Conservation (phyloP, 1,284 basidiomycete genomes). For the Hypsizygus ulmarius region DNA sequence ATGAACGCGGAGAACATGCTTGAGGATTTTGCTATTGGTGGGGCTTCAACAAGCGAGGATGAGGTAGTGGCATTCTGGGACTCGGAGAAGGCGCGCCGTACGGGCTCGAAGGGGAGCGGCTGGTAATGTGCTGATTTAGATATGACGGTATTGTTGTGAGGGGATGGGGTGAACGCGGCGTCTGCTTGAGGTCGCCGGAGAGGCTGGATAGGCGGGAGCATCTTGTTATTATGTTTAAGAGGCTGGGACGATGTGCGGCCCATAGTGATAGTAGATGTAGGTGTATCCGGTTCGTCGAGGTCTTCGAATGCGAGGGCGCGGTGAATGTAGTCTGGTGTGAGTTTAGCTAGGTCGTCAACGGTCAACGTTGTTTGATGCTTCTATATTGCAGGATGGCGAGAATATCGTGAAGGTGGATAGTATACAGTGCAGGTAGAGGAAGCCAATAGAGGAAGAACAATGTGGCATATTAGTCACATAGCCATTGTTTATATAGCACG, state of each 20-base stretch:
- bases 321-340: constrained; percentile 38
- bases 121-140: constrained; percentile 9
- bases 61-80: constrained; percentile 24
- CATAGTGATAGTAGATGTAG: constrained; percentile 26
- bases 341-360: constrained; percentile 39
- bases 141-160: constrained; percentile 14
- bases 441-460: not conserved
- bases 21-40: constrained; percentile 24
- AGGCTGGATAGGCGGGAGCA: not conserved
- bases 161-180: constrained; percentile 7
- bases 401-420: not conserved
- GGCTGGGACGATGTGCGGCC: constrained; percentile 18
- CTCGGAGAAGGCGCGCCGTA: constrained; percentile 35
- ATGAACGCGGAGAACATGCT: constrained; percentile 38
- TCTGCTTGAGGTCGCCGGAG: constrained; percentile 5
- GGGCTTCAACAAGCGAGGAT: constrained; percentile 11
- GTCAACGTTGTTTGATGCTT: constrained; percentile 43
- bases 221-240: not conserved
- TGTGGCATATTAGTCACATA: constrained; percentile 12
- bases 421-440: not conserved
- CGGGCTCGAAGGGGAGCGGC: constrained; percentile 19
- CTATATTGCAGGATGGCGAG: constrained; percentile 21
- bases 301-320: constrained; percentile 28
- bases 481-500: constrained; percentile 14
- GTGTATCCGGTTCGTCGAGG: constrained; percentile 26